Percentiles rank a stretch among this genome's conserved stretches.
These are phyloP conservation scores for Ganoderma lucidum DNA, from an alignment of 1,284 basidiomycete species.

Conservation along the genomic window DNA sequence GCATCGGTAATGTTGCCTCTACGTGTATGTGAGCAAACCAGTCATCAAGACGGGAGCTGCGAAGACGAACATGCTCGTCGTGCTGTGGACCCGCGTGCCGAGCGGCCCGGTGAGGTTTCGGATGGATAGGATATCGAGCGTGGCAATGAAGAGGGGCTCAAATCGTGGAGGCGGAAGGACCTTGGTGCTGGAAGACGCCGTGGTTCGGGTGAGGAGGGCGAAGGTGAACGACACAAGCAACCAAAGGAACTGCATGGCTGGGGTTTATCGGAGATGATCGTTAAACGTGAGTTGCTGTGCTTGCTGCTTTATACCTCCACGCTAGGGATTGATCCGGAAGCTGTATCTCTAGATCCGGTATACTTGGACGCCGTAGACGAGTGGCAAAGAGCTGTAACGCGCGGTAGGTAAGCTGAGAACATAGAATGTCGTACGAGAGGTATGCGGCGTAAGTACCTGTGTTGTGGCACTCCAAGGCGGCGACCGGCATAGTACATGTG, in stretches of 20 bases:
- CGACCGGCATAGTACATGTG: not conserved
- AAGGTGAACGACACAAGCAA: not conserved
- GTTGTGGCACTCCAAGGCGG: not conserved
- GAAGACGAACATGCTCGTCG: not conserved
- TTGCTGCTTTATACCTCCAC: not conserved
- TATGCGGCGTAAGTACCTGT: not conserved
- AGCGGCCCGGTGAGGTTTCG: not conserved
- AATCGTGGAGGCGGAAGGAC: not conserved
- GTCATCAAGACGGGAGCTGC: not conserved
- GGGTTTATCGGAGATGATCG: not conserved
- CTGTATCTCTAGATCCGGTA: not conserved
- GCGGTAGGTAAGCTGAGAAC: not conserved
- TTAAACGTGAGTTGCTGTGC: not conserved
- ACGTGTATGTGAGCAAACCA: not conserved
- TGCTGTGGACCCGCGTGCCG: constrained; percentile 4
- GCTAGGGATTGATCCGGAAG: not conserved
- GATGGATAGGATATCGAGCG: not conserved
- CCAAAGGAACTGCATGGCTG: not conserved
- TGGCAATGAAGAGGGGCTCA: not conserved
- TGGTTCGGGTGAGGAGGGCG: not conserved
- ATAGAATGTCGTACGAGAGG: not conserved
- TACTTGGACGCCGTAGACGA: not conserved
- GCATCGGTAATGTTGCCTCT: constrained; percentile 6
- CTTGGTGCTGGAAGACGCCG: not conserved
- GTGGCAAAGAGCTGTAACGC: not conserved